phyloP scores from a whole-genome alignment of 306 rosid genomes.

The Vigna reflexopilosa region DNA sequence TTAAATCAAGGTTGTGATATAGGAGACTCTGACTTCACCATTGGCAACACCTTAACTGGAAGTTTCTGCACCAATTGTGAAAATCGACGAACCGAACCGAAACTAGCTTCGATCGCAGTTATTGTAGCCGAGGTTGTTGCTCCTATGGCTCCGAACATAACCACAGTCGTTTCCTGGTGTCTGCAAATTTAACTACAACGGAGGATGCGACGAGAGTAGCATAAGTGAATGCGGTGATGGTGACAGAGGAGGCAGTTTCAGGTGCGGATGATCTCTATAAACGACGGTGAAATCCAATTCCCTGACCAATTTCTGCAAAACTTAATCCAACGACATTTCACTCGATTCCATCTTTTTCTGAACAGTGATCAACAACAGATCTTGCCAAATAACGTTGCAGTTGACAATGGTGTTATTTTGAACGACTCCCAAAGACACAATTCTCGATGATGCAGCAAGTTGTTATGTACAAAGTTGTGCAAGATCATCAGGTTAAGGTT shows the following conservation, averaged over 20 bases:
- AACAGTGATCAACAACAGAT: background rate
- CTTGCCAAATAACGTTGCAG: background rate
- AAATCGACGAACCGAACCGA: slow-evolving; percentile 47
- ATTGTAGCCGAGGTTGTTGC: slow-evolving; percentile 30
- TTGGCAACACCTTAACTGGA: slow-evolving; percentile 44
- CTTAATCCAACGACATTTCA: slow-evolving; percentile 50
- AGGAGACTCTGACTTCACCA: slow-evolving; percentile 73
- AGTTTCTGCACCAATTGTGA: slow-evolving; percentile 56
- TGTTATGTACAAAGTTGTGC: no score
- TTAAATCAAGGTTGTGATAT: slow-evolving; percentile 53
- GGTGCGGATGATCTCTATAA: slow-evolving; percentile 22
- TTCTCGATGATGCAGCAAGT: no score
- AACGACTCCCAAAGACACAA: slow-evolving; percentile 3
- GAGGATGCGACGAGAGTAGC: background rate
- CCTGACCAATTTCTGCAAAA: slow-evolving; percentile 59
- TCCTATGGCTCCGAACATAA: slow-evolving; percentile 27
- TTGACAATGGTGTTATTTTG: slow-evolving; percentile 16
- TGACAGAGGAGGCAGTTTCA: slow-evolving; percentile 15
- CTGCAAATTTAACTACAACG: slow-evolving; percentile 33
- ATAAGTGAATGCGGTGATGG: slow-evolving; percentile 20
- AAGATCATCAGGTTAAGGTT: no score
- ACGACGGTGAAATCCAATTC: slow-evolving; percentile 68
- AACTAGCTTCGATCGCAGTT: slow-evolving; percentile 44
- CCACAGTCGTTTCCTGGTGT: slow-evolving; percentile 41
- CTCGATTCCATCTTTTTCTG: slow-evolving; percentile 60